Evolutionary conservation across 257 asterid species (phyloP).

Genomic region (Nicotiana benthamiana): DNA sequence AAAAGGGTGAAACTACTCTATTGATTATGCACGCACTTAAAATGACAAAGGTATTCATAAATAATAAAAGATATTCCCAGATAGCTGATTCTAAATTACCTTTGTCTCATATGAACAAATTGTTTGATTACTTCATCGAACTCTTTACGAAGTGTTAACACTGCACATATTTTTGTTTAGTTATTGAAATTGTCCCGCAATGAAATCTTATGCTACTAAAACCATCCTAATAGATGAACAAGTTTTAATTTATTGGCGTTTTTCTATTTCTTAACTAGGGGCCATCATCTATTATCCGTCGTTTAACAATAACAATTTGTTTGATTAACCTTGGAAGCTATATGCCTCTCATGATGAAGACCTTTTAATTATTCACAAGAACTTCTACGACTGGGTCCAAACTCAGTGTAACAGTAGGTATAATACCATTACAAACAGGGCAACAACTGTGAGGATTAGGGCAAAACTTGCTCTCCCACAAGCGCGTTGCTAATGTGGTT

Average conservation of each 20-base stretch:
- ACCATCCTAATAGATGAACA: background rate
- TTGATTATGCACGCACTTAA: too few relatives aligned
- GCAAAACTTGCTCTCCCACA: background rate
- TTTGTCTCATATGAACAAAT: background rate
- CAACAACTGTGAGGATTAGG: background rate
- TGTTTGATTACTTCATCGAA: background rate
- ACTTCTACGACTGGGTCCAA: background rate
- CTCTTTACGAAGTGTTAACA: background rate
- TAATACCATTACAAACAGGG: background rate
- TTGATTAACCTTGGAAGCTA: too few relatives aligned
- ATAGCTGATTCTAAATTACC: background rate
- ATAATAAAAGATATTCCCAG: too few relatives aligned
- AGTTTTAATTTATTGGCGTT: background rate
- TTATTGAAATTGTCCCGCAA: background rate
- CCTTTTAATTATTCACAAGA: background rate
- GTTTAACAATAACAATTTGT: too few relatives aligned
- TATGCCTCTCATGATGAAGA: background rate
- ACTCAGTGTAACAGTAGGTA: background rate
- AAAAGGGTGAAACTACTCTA: too few relatives aligned
- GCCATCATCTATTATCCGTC: too few relatives aligned
- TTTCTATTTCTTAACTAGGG: background rate
- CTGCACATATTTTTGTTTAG: background rate
- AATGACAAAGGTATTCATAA: too few relatives aligned
- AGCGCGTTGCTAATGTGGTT: background rate
- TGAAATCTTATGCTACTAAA: background rate